Evolutionary conservation across 108 stramenopile genomes (phyloP), one percentile per base, ranked within the genome.

Genomic region (Nitzschia inconspicua): DNA sequence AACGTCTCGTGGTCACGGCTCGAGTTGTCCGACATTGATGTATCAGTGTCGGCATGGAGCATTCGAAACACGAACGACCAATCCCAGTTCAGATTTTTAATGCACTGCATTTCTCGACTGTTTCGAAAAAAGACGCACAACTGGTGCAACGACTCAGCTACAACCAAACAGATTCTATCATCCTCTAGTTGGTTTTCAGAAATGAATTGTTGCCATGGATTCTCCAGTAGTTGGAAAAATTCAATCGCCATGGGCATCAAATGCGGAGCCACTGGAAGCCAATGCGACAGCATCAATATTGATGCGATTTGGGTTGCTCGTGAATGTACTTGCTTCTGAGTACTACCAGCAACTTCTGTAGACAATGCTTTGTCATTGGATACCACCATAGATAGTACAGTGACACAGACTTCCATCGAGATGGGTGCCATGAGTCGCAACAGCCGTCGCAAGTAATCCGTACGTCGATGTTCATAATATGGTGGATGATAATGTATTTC

Each of bases 191-290:
- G 35, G 22, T n/a, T 0, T 2, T 18, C 13, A 29, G 10, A 5
- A 9, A 5, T n/a, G 26, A 19, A 5, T 36, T 23, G 30, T 13
- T 53, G 34, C 53, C 42, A 70, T 16, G 68, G 68, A 54, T 56
- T 61, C 41, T 66, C n/a, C 16, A 68, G 22, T 56, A 44, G 24
- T 60, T 60, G 44, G 57, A 66, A 48, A 53, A 88, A 66, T 49
- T 89, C 85, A 8, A 71, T 72, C 7, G 73, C 74, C 35, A 94
- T 63, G 16, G 85, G 87, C 20, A 76, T 68, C 47, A 90, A 36
- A 46, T 91, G 89, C 19, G 93, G 89, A 40, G 93, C 93, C 18
- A 90, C 39, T 3, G 83, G 81, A 26, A 91, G 48, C 93, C 93
- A 94, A 46, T 67, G 70, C 18, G 84, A 78, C 57, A 87, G 75